Percentiles rank a stretch among this genome's conserved stretches.
These are phyloP conservation scores for Hyaloscypha variabilis DNA, from an alignment of 495 filamentous ascomycete genomes.

Conservation along the genomic window DNA sequence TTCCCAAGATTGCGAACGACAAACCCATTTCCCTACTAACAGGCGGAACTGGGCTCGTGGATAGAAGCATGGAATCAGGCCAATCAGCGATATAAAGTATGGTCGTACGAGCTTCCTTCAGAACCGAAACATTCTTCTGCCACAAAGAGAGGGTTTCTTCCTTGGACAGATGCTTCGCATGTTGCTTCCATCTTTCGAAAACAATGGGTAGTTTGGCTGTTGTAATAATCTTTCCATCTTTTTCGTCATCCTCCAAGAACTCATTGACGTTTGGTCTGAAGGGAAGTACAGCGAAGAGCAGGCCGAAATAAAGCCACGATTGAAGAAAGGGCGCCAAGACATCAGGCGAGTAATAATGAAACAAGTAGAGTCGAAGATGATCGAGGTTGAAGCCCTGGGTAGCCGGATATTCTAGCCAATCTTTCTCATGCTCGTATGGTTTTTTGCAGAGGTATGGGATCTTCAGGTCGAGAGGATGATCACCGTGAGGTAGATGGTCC, in stretches of 20 bases:
- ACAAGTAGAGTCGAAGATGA: background rate
- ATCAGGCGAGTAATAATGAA: background rate
- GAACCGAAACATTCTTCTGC: background rate
- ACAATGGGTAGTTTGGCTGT: background rate
- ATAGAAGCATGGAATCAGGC: background rate
- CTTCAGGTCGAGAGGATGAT: background rate
- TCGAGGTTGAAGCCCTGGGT: background rate
- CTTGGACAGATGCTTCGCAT: background rate
- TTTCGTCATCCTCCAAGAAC: background rate
- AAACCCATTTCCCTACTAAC: background rate
- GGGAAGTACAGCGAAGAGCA: background rate
- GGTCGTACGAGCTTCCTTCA: background rate
- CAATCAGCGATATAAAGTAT: background rate
- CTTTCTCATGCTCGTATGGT: background rate
- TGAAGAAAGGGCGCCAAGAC: background rate
- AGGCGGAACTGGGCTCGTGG: background rate
- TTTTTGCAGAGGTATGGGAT: conserved; percentile 1
- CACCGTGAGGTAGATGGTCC: conserved; percentile 5
- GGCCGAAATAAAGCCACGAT: background rate
- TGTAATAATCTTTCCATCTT: background rate
- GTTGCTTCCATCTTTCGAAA: background rate
- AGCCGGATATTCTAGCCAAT: background rate
- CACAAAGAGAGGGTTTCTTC: background rate
- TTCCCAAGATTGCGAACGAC: background rate
- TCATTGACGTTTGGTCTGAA: background rate